phyloP scores from a whole-genome alignment of 2,329 filamentous ascomycete species.

The Orbilia blumenaviensis region DNA sequence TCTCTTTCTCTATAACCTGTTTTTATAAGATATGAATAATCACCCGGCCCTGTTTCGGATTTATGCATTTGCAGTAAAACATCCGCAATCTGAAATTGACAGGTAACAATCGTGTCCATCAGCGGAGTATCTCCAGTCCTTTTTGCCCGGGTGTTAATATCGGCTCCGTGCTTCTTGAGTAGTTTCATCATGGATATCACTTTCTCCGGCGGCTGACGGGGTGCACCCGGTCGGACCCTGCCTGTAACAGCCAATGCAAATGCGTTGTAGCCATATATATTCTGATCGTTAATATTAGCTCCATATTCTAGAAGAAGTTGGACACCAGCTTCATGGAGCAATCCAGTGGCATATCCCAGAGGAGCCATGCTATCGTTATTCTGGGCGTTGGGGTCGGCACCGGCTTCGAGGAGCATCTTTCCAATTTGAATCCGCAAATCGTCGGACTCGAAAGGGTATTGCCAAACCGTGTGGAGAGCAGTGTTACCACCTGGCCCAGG shows the following conservation, averaged over 20 bases:
- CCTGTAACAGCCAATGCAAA: background rate
- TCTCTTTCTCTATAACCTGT: background rate
- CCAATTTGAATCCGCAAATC: slow-evolving; percentile 1
- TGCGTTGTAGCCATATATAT: slow-evolving; percentile 8
- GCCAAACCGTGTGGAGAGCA: background rate
- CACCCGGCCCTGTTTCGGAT: background rate
- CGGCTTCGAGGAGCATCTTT: slow-evolving; percentile 10
- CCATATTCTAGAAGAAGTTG: slow-evolving; percentile 19
- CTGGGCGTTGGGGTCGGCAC: slow-evolving; percentile 25
- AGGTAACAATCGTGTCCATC: background rate
- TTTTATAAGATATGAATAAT: slow-evolving; percentile 10
- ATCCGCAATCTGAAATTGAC: slow-evolving; percentile 4
- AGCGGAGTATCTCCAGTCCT: background rate
- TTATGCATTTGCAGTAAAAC: slow-evolving; percentile 6
- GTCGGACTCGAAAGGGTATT: background rate
- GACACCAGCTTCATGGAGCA: background rate
- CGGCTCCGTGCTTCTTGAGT: slow-evolving; percentile 9
- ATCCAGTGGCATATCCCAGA: background rate
- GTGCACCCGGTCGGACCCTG: background rate
- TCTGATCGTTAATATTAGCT: slow-evolving; percentile 25
- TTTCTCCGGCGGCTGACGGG: too few relatives aligned
- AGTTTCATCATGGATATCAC: background rate
- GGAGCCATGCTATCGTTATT: slow-evolving; percentile 12
- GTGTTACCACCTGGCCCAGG: background rate
- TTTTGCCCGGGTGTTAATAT: slow-evolving; percentile 1